Conservation (phyloP, 2,329 filamentous ascomycete genomes). For the Diplodia sapinea region DNA sequence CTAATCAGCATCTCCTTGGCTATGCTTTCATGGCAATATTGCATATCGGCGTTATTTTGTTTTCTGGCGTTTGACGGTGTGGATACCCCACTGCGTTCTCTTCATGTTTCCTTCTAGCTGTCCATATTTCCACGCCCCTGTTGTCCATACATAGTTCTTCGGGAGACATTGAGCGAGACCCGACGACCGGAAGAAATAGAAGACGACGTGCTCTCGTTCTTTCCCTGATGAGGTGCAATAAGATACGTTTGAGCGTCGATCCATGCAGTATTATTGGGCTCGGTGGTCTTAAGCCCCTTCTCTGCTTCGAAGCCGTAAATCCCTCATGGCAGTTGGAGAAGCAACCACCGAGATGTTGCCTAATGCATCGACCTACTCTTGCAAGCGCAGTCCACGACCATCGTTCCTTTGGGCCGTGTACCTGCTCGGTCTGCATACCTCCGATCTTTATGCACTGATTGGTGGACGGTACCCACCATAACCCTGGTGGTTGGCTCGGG, state of each 20-base stretch:
- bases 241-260: not conserved
- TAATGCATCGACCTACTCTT: not conserved
- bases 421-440: not conserved
- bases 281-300: not conserved
- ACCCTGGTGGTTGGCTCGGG: constrained; percentile 10
- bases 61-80: constrained; percentile 10
- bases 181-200: not conserved
- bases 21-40: not conserved
- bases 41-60: constrained; percentile 1
- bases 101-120: not conserved
- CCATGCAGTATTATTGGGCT: not conserved
- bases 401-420: not conserved
- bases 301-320: not conserved
- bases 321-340: not conserved
- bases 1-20: constrained; percentile 49
- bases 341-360: not conserved
- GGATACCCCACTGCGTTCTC: constrained; percentile 18
- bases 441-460: constrained; percentile 5
- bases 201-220: not conserved
- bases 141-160: not conserved
- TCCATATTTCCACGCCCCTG: not conserved
- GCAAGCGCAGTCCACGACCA: not conserved
- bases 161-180: not conserved
- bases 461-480: not conserved
- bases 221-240: not conserved